These are phyloP conservation scores for Amphibolis antarctica DNA, from an alignment of 106 monocot genomes.

Conservation along the genomic window DNA sequence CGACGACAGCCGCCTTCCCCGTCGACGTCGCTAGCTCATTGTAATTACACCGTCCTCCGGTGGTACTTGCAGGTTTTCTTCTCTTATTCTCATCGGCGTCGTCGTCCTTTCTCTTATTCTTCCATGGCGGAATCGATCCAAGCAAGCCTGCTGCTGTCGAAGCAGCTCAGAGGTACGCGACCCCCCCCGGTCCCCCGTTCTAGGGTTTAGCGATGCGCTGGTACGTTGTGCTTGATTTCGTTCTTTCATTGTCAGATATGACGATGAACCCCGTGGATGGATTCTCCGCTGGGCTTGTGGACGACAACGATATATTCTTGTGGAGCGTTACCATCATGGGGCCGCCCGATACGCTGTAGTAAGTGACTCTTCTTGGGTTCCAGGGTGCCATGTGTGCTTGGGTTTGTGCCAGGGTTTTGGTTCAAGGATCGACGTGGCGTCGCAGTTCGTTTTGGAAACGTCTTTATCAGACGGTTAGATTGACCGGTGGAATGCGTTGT, in stretches of 20 bases:
- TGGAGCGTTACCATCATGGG: conserved; percentile 36
- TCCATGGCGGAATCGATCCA: conserved; percentile 30
- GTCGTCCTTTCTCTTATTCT: neutral
- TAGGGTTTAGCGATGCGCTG: neutral
- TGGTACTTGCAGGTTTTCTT: no score
- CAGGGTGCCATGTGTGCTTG: neutral
- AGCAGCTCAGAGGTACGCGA: conserved; percentile 35
- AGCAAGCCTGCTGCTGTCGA: conserved; percentile 41
- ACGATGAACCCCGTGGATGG: conserved; percentile 26
- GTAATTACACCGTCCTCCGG: no score
- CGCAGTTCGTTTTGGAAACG: neutral
- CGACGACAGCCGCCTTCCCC: no score
- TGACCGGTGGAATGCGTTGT: no score
- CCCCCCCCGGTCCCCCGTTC: neutral
- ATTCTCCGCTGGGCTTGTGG: conserved; percentile 24
- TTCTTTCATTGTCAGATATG: conserved; percentile 12
- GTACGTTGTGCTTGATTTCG: neutral
- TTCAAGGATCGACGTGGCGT: neutral
- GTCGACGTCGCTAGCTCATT: no score
- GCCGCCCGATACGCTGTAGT: conserved; percentile 26
- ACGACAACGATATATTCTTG: conserved; percentile 23
- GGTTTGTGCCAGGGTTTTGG: neutral
- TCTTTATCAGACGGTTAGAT: no score
- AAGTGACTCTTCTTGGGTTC: neutral
- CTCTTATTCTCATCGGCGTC: no score